Conservation (phyloP, 1,139 yeast species). For the Geotrichum restrictum region DNA sequence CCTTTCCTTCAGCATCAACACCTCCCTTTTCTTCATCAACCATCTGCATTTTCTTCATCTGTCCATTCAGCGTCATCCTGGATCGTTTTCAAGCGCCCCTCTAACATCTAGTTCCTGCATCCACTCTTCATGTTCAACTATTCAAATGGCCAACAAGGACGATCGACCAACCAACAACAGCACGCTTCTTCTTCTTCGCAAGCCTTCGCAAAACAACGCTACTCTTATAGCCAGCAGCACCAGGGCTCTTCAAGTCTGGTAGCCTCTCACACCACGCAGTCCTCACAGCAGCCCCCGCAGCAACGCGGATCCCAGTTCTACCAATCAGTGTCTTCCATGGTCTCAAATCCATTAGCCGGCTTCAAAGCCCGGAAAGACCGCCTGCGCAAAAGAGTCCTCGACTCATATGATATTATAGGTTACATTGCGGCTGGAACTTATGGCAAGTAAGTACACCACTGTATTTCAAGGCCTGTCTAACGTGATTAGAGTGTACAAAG, state of each 20-base stretch:
- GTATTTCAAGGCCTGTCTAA: conserved; percentile 26
- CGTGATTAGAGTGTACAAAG: conserved; percentile 69
- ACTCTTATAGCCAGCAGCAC: background rate
- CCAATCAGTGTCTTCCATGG: conserved; percentile 22
- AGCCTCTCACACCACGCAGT: background rate
- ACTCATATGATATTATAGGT: conserved; percentile 82
- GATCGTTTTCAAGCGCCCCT: background rate
- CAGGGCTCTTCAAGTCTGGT: background rate
- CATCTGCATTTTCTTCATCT: background rate
- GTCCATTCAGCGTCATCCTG: background rate
- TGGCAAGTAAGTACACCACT: conserved; percentile 45
- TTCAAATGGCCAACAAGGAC: conserved; percentile 10
- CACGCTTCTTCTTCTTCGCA: background rate
- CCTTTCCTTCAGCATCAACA: background rate
- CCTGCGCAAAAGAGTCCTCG: conserved; percentile 64
- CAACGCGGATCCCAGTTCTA: background rate
- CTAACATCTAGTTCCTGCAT: background rate
- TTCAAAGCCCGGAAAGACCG: conserved; percentile 58
- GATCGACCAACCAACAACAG: conserved; percentile 5
- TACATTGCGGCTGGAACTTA: conserved; percentile 98
- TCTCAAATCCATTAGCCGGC: conserved; percentile 37
- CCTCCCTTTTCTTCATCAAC: background rate
- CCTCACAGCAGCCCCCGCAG: background rate
- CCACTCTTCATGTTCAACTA: conserved; percentile 7
- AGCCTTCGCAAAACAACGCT: background rate